Base-by-base conservation (phyloP, 2,329 filamentous ascomycete species). In the Hortaea sp. region DNA sequence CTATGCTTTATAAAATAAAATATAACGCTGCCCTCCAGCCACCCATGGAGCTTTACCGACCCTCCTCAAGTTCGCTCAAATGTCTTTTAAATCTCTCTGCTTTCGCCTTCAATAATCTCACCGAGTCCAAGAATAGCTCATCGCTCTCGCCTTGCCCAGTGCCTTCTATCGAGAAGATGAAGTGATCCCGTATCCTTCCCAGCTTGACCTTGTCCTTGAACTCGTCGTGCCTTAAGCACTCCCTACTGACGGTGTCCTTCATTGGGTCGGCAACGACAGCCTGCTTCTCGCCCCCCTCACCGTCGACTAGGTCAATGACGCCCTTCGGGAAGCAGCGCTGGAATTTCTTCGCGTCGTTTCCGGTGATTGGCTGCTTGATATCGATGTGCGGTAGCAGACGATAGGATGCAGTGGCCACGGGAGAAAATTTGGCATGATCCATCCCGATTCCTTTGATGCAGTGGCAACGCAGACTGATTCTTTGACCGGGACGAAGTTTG, bases 371-470 rank as follows among this genome's bases (percentile, higher is more conserved):
- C 56, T 77, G 72, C 39, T 76, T 72, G 62, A 98, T 97, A 53
- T 78, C 76, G 66, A 98, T 97, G 55, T 82, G 82, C 6, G 92
- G 92, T 62, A 98, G 71, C 13, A 98, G 77, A 42, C 92, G 81
- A 71, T 98, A 98, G 27, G 85, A 87, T 3, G 92, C 92, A 1
- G 92, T 95, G 3, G 90, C 89, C 32, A 97, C 92, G 41, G 92
- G 92, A 0, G 88, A 95, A 72, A 92, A 98, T 69, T 98, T 98
- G 57, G 92, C 84, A 66, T 98, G 92, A 67, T 98, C 92, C 53
- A 84, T 81, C 41, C 92, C 92, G 55, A 94, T 81, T 50, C 94
- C 92, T 71, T 95, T 94, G 70, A 94, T 82, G 70, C 90, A 92
- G 72, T 97, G 89, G 77, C 94, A 84, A 55, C 85, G 81, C 51